Base-by-base conservation (phyloP, 148 eudicot genomes). In the Camellia lanceoleosa region DNA sequence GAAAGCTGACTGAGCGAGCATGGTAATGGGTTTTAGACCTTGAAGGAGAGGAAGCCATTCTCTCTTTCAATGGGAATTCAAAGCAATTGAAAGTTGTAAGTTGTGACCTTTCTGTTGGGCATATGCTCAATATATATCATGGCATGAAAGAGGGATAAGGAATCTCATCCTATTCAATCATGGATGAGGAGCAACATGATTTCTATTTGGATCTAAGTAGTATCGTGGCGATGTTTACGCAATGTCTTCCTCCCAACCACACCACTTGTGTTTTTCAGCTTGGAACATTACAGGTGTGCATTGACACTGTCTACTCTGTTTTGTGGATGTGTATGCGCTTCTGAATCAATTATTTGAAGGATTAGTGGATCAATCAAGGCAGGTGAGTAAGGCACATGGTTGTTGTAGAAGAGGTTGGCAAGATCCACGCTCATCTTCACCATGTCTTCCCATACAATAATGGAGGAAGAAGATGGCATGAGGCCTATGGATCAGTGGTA, bases 1-100 rank as follows among this genome's bases (percentile, higher is more conserved):
- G 82, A 18, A 84, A 82, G 81, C 83, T 84, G 23, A 59, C 9
- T 23, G 89, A 87, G 38, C 87, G 80, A 77, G 81, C 54, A 67
- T 82, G 84, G 55, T 43, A 20, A 43, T 5, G 8, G 49, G 23
- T 6, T 60, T 76, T 63, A 60, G 46, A 49, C 74, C 68, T 82
- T 55, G 52, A 44, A 64, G 80, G 41, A 71, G 67, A 56, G 18
- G 75, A 23, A 74, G 67, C 77, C 82, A 69, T 79, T 65, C 38
- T n/a, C n/a, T 5, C 4, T 11, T 16, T 66, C 76, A 43, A 69
- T 69, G 52, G 51, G 3, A 69, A 69, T 69, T 44, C 54, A 69
- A 44, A 30, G 13, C 20, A 3, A 60, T 3, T 60, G 5, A 30
- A 30, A 10, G 10, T 20, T 72, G 60, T 30, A 30, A 30, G 38